Conservation (phyloP, 257 asterid genomes). For the Solanum peruvianum region DNA sequence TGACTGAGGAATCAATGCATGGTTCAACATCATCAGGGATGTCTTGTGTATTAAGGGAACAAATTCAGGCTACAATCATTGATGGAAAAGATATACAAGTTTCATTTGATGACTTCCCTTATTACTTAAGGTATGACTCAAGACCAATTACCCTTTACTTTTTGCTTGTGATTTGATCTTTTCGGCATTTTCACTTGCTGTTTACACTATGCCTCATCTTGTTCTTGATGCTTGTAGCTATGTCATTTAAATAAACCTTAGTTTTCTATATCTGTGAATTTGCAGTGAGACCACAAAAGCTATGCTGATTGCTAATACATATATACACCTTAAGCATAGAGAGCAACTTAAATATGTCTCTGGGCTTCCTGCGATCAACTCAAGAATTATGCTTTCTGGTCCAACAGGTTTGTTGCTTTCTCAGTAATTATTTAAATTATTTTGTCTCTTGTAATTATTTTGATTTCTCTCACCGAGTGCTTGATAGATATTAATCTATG, state of each 20-base stretch:
- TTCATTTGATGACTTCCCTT: constrained; percentile 79
- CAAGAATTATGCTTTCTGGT: constrained; percentile 78
- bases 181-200: neutral
- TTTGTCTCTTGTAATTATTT: neutral
- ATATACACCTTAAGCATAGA: constrained; percentile 62
- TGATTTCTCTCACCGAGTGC: neutral
- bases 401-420: constrained; percentile 58
- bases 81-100: constrained; percentile 52
- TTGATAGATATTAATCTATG: neutral
- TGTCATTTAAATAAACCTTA: neutral
- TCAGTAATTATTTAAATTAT: neutral
- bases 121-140: constrained; percentile 53
- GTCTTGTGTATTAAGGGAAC: constrained; percentile 56
- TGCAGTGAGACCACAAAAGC: constrained; percentile 81
- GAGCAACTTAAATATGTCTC: constrained; percentile 54
- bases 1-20: constrained; percentile 38
- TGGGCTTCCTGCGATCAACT: constrained; percentile 67
- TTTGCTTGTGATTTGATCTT: neutral
- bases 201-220: too few species aligned
- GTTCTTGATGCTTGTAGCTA: neutral
- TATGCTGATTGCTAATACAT: constrained; percentile 70
- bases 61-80: constrained; percentile 36
- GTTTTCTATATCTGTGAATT: constrained; percentile 4
- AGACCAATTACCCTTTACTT: neutral
- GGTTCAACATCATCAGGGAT: constrained; percentile 39